Evolutionary conservation across 805 yeast genomes (phyloP), one percentile per base, ranked within the genome.

Genomic region (Scheffersomyces lignosus): DNA sequence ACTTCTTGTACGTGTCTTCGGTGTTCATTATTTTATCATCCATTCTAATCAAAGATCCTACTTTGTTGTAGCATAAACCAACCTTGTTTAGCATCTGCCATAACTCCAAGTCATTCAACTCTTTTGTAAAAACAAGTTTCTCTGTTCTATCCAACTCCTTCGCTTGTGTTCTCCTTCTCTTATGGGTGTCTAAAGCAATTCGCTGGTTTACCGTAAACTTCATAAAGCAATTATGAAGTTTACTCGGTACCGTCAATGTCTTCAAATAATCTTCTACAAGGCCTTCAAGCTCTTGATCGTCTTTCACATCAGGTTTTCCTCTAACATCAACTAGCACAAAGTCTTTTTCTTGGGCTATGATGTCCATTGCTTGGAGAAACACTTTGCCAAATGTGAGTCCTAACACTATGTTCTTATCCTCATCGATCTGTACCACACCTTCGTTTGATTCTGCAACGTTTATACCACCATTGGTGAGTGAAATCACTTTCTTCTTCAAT

Each of bases 311-410:
- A n/a, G n/a, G n/a, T n/a, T n/a, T n/a, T n/a, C n/a, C n/a, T n/a
- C n/a, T n/a, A n/a, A n/a, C n/a, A n/a, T n/a, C n/a, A n/a, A n/a
- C n/a, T n/a, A n/a, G n/a, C 24, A 20, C 10, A 7, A 7, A 20
- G 9, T 20, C 9, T 10, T 10, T 7, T 7, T 20, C 24, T 20
- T 20, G 24, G 24, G 24, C 7, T 20, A 20, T 14, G 10, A 54
- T 40, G n/a, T 44, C 42, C 9, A 54, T 24, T 4, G 56, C 52
- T 3, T 42, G 39, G 4, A 45, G 36, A 23, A 34, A 53, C 6
- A 37, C 37, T 18, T 37, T 37, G n/a, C 61, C 62, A 38, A 43
- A 44, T 13, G 49, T 25, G n/a, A 54, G 33, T 3, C 51, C 31
- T 26, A 57, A 36, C 9, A 45, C 18, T 10, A 54, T 14, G n/a